Base-by-base conservation (phyloP, 208 protist species). In the Crithidia sp. region DNA sequence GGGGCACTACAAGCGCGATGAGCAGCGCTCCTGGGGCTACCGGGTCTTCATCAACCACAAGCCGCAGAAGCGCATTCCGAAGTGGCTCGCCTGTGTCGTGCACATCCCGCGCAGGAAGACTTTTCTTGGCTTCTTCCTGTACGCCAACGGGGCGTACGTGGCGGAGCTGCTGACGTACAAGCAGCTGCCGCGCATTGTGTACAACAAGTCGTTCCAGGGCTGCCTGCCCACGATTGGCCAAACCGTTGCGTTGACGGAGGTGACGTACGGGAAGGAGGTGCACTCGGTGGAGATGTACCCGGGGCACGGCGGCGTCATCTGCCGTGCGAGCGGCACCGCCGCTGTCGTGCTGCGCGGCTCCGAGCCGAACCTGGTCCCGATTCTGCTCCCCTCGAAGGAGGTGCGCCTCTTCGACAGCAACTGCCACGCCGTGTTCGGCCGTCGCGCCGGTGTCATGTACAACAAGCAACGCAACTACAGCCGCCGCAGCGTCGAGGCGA, bases 211-310 rank as follows among this genome's bases (percentile, higher is more conserved):
- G 7, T 95, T 94, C 71, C 89, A 95, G 71, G 88, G 86, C 13
- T 94, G 85, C 63, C 66, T 97, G 76, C 93, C 93, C 0, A 97
- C 93, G 7, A 86, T 97, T 83, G 93, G 93, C 9, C 93, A 97
- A 72, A 95, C 93, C 3, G 90, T 97, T 7, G 68, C 90, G 28
- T 81, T 97, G 28, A 88, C 85, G 54, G 89, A 96, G 82, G 89
- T 97, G 66, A 96, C 89, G 16, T 97, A 97, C 75, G 93, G 93
- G 5, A 96, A 96, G 70, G 93, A 97, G 76, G 41, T 97, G 2
- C 93, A 97, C 80, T 96, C 91, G 16, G 82, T 97, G 6, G 91
- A 97, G 79, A 95, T 95, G 93, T 97, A 97, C 71, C 93, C 93
- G 7, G 93, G 91, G 13, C 86, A 96, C 77, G 91, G 93, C 70